Base-by-base conservation (phyloP, 1,284 basidiomycete genomes). In the Moniliella sp. region DNA sequence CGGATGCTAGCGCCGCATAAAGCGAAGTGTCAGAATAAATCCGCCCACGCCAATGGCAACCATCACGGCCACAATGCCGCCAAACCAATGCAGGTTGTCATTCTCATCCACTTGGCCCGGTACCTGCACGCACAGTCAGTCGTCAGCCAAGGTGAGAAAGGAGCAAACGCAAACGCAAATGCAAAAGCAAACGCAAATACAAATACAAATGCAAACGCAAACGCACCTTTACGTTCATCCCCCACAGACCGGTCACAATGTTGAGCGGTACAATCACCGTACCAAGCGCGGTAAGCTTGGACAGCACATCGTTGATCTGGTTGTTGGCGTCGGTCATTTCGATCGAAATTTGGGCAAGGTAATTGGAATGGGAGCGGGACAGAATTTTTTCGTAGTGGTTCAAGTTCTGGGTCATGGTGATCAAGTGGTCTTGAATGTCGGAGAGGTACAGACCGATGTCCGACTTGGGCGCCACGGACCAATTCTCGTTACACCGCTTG, bases 381-480 rank as follows among this genome's bases (percentile, higher is more conserved):
- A 97, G 69, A 59, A 97, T 97, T 69, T 94, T 94, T 61, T 94
- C 86, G 66, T 93, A 94, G 63, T 93, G 86, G 62, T 91, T 93
- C 68, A 94, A 62, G 61, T 93, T 97, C 63, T 94, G 88, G 2
- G 88, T 99, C 84, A 97, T 97, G 16, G 91, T 99, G 63, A 97
- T 94, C 62, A 97, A 65, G 65, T 99, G 91, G 63, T 97, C 91
- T 67, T 82, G 56, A 12, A 57, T 50, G 67, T 91, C 84, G 4
- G 80, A 88, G 2, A 93, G 72, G 64, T 91, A 86, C 4, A 94
- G 69, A 1, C 88, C 86, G 43, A 99, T 97, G 61, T 99, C 88
- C 5, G 80, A 81, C 42, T 91, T 94, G 0, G 88, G 88, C 10
- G 88, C 88, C 5, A 97, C 79, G 34, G 79, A 74, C 91, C 91